Conservation (phyloP, 2,329 filamentous ascomycete genomes). For the Trichoderma sp. region DNA sequence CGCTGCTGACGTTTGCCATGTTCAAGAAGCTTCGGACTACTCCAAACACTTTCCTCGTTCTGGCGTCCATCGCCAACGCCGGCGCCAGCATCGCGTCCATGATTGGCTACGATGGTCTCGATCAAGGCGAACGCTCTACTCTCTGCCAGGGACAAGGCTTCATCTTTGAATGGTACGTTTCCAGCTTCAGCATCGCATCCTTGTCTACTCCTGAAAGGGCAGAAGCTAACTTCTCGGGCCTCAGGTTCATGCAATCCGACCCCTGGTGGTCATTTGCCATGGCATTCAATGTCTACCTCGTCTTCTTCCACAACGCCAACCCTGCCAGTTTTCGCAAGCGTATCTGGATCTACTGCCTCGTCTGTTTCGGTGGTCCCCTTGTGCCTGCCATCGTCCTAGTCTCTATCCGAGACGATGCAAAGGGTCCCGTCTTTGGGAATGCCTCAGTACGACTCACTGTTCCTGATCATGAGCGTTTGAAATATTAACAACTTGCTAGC, state of each 20-base stretch:
- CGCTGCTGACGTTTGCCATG: slow-evolving; percentile 52
- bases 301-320: slow-evolving; percentile 60
- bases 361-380: slow-evolving; percentile 72
- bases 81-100: slow-evolving; percentile 66
- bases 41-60: slow-evolving; percentile 54
- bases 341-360: slow-evolving; percentile 67
- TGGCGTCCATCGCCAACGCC: slow-evolving; percentile 46
- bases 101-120: slow-evolving; percentile 68
- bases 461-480: too few relatives aligned
- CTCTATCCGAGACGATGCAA: slow-evolving; percentile 50
- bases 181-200: not conserved
- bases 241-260: slow-evolving; percentile 75
- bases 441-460: slow-evolving; percentile 50
- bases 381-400: slow-evolving; percentile 67
- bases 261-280: slow-evolving; percentile 79
- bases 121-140: slow-evolving; percentile 53
- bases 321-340: slow-evolving; percentile 68
- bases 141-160: slow-evolving; percentile 66
- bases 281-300: slow-evolving; percentile 77
- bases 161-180: slow-evolving; percentile 65
- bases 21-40: slow-evolving; percentile 59
- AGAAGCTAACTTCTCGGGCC: not conserved
- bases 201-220: fast-evolving
- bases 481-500: slow-evolving; percentile 39
- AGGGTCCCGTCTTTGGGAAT: slow-evolving; percentile 55